Percentiles rank a stretch among this genome's conserved stretches.
phyloP scores from a whole-genome alignment of 192 early-diverging fungal genomes.

The Backusella macrospora region DNA sequence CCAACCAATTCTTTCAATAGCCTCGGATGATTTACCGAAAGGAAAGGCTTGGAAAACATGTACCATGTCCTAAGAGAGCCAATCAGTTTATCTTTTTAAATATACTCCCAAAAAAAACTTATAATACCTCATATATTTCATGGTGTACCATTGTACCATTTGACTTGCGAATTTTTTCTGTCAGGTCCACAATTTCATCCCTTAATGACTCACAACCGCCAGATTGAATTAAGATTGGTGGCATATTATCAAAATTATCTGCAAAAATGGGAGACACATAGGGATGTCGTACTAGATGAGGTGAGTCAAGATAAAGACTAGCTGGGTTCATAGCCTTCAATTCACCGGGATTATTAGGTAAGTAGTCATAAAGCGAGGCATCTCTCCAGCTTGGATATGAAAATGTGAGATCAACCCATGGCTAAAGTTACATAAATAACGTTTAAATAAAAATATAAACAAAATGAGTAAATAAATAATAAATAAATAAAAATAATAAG shows the following conservation, averaged over 20 bases:
- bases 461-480: neutral
- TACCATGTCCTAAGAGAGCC: slow-evolving; percentile 33
- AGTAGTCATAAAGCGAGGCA: slow-evolving; percentile 40
- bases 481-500: neutral
- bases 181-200: slow-evolving; percentile 48
- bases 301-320: slow-evolving; percentile 43
- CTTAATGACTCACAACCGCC: slow-evolving; percentile 51
- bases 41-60: slow-evolving; percentile 40
- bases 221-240: slow-evolving; percentile 56
- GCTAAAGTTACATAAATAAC: slow-evolving; percentile 32
- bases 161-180: slow-evolving; percentile 34
- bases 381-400: slow-evolving; percentile 51
- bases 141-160: slow-evolving; percentile 25
- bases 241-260: slow-evolving; percentile 45
- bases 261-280: slow-evolving; percentile 60
- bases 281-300: slow-evolving; percentile 46
- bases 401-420: slow-evolving; percentile 60
- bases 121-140: slow-evolving; percentile 36
- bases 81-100: neutral
- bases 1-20: slow-evolving; percentile 37
- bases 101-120: neutral
- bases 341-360: slow-evolving; percentile 35
- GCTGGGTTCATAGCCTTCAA: slow-evolving; percentile 48
- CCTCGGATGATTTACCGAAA: slow-evolving; percentile 26
- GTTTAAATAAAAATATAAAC: neutral